A percentile compares a stretch with the other conserved stretches of the same genome.
phyloP scores from a whole-genome alignment of 805 yeast genomes.

The Alloascoidea africana region DNA sequence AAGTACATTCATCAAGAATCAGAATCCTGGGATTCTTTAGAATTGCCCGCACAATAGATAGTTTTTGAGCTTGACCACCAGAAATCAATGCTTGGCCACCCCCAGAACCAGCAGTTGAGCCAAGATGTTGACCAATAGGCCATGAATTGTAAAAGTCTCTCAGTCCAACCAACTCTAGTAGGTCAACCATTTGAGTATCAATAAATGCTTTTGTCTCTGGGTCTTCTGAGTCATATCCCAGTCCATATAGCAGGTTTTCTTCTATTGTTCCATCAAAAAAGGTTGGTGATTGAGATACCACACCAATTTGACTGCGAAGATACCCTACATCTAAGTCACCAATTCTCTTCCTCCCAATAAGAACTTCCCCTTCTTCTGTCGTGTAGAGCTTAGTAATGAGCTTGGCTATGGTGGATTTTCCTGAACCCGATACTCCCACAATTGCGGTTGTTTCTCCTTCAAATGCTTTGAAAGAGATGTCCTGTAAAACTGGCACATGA shows the following conservation, averaged over 20 bases:
- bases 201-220: neutral
- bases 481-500: constrained; percentile 20
- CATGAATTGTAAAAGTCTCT: constrained; percentile 32
- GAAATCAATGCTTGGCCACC: constrained; percentile 33
- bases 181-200: constrained; percentile 8
- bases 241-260: constrained; percentile 60
- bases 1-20: constrained; percentile 77
- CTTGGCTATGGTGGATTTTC: constrained; percentile 66
- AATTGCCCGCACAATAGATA: constrained; percentile 74
- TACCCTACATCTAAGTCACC: constrained; percentile 25
- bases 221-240: constrained; percentile 8
- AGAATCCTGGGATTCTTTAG: constrained; percentile 49
- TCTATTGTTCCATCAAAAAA: constrained; percentile 61
- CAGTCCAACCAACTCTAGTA: constrained; percentile 6
- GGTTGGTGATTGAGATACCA: constrained; percentile 63
- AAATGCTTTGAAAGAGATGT: constrained; percentile 26
- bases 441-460: constrained; percentile 44
- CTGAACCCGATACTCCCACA: constrained; percentile 82
- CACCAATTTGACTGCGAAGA: constrained; percentile 38
- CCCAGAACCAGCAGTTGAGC: constrained; percentile 23
- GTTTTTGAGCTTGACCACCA: constrained; percentile 83
- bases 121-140: constrained; percentile 46
- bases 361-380: constrained; percentile 23
- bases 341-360: constrained; percentile 33
- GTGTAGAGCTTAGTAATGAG: constrained; percentile 40